Percentiles rank a stretch among this genome's conserved stretches.
phyloP scores from a whole-genome alignment of 2,329 filamentous ascomycete genomes.

The Neodidymelliopsis sp. region DNA sequence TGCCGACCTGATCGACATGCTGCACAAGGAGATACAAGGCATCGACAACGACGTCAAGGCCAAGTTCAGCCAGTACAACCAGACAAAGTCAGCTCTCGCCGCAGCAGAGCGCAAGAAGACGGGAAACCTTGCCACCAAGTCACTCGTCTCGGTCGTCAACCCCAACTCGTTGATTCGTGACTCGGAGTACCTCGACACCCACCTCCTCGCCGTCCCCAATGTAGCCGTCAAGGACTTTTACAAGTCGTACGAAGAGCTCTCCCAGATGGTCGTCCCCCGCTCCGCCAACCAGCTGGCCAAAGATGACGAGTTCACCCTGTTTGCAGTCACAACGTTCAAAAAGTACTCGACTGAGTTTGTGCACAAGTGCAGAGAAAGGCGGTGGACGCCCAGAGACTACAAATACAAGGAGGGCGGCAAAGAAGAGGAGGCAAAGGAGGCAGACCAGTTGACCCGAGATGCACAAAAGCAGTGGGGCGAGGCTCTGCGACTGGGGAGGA shows the following conservation, averaged over 20 bases:
- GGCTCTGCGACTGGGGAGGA: slow-evolving; percentile 82
- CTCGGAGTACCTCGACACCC: slow-evolving; percentile 96
- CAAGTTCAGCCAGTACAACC: slow-evolving; percentile 94
- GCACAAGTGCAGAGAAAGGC: slow-evolving; percentile 88
- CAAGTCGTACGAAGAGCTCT: slow-evolving; percentile 84
- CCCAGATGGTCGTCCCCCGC: slow-evolving; percentile 91
- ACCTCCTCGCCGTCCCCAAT: slow-evolving; percentile 87
- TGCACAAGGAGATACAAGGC: slow-evolving; percentile 92
- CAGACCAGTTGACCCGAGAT: slow-evolving; percentile 81
- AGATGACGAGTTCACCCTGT: slow-evolving; percentile 90
- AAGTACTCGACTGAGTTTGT: slow-evolving; percentile 87
- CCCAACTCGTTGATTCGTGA: slow-evolving; percentile 77
- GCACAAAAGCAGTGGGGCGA: slow-evolving; percentile 94
- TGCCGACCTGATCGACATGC: slow-evolving; percentile 81
- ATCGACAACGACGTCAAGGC: slow-evolving; percentile 96
- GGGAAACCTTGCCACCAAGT: slow-evolving; percentile 93
- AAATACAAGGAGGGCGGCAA: slow-evolving; percentile 89
- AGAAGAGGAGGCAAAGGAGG: slow-evolving; percentile 87
- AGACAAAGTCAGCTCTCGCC: slow-evolving; percentile 83
- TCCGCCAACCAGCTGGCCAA: slow-evolving; percentile 80
- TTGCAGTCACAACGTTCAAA: slow-evolving; percentile 91
- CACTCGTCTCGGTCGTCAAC: slow-evolving; percentile 86
- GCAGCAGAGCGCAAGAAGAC: slow-evolving; percentile 86
- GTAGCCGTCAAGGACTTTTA: slow-evolving; percentile 86
- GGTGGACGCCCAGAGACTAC: slow-evolving; percentile 95